Base-by-base conservation (phyloP, 495 filamentous ascomycete genomes). In the Schizothecium vesticola region DNA sequence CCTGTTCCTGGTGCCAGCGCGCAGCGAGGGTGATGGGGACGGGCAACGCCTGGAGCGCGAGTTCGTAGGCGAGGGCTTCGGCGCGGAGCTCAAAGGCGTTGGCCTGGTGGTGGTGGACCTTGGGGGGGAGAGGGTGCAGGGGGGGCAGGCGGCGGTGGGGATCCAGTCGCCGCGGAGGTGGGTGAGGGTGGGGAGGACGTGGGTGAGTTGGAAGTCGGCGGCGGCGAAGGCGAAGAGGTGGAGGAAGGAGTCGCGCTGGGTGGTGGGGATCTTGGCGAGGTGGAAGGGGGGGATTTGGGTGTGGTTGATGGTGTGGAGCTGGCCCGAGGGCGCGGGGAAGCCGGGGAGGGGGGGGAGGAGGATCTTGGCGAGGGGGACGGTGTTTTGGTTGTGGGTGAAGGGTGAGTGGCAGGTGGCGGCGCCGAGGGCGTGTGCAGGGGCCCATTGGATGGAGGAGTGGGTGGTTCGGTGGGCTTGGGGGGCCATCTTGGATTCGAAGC, bases 121-220 rank as follows among this genome's bases (percentile, higher is more conserved):
- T 33, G 24, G 72, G 12, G 72, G 70, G 6, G 56, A 22, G 22
- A 68, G 22, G 36, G 59, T 59, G 33, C 67, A 72, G 12, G 51
- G 22, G 10, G 26, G 21, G 43, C 67, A 72, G 26, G 28, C 24
- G 1, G 19, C 2, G 12, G 70, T 11, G 1, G 23, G 8, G 10
- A 74, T 36, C 70, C 65, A 70, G 11, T 51, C 16, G 8, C 62
- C 59, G n/a, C 21, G 10, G 59, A 72, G 60, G 28, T 70, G 65
- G 7, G 16, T 8, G 21, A 51, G 21, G 22, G n/a, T 25, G 29
- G 21, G 9, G 1, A 67, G 64, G 3, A 64, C 25, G 6, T 16
- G 56, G 4, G 23, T 8, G 8, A 1, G 7, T 13, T 71, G 31
- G 19, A 74, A 11, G 16, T 22, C 63, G 55, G 7, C 36, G 10